Evolutionary conservation across 305 asterid genomes (phyloP).

Genomic region (Solanum hybrid): DNA sequence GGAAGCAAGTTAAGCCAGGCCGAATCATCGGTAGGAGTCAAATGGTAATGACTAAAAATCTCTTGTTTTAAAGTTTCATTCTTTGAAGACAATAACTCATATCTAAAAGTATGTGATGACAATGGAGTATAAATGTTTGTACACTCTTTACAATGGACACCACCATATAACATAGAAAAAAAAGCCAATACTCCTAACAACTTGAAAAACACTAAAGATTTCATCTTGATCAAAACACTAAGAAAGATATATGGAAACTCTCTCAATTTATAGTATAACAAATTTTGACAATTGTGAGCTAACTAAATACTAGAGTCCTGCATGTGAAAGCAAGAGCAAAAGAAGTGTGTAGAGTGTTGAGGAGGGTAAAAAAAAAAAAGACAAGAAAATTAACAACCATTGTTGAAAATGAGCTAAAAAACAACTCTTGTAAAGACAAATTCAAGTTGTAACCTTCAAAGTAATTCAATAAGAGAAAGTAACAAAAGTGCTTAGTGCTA

Average conservation of each 20-base stretch:
- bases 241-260: not conserved
- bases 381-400: not conserved
- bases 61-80: conserved; percentile 58
- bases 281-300: conserved; percentile 5
- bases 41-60: conserved; percentile 52
- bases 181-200: conserved; percentile 9
- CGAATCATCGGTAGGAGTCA: conserved; percentile 76
- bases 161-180: conserved; percentile 9
- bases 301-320: conserved; percentile 18
- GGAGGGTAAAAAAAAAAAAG: not conserved
- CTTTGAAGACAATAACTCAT: conserved; percentile 42
- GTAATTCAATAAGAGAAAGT: not conserved
- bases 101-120: conserved; percentile 60
- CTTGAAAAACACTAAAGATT: conserved; percentile 1
- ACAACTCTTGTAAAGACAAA: not conserved
- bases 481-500: not conserved
- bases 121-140: conserved; percentile 35
- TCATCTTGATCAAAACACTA: conserved; percentile 22
- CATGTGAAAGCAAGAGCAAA: conserved; percentile 25
- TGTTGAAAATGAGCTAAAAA: not conserved
- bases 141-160: conserved; percentile 42
- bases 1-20: conserved; percentile 69
- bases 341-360: not conserved
- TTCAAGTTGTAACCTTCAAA: not conserved
- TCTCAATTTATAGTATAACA: conserved; percentile 3